Evolutionary conservation across 2,329 filamentous ascomycete genomes (phyloP).

Genomic region (Aspergillus fischeri): DNA sequence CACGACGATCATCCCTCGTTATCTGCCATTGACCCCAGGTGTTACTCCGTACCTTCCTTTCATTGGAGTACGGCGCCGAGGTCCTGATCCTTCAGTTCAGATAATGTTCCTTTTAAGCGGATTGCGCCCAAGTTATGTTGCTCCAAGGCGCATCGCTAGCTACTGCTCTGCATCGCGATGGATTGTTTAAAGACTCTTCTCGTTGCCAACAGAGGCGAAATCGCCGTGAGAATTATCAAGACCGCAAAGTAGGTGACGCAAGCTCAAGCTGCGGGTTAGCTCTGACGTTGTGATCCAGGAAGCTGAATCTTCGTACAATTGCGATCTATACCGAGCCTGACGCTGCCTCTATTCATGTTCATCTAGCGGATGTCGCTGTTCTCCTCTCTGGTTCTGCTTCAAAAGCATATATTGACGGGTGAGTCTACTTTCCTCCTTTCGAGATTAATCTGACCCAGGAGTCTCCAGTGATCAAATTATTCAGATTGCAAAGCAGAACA

Average conservation of each 20-base stretch:
- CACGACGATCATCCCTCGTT: not conserved
- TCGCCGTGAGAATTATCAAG: slow-evolving; percentile 51
- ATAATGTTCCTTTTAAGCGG: not conserved
- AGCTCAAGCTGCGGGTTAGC: not conserved
- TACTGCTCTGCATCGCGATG: slow-evolving; percentile 18
- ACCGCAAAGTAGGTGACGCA: slow-evolving; percentile 41
- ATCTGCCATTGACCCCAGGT: not conserved
- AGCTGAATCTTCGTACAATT: slow-evolving; percentile 49
- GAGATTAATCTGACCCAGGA: not conserved
- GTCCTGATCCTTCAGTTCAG: not conserved
- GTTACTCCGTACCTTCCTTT: not conserved
- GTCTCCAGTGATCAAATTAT: slow-evolving; percentile 37
- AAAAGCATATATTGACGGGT: slow-evolving; percentile 49
- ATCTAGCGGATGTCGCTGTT: slow-evolving; percentile 51
- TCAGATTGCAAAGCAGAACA: slow-evolving; percentile 47
- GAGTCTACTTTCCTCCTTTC: slow-evolving; percentile 1
- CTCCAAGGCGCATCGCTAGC: not conserved
- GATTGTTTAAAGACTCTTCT: slow-evolving; percentile 48
- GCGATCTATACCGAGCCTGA: slow-evolving; percentile 58
- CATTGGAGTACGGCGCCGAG: slow-evolving; percentile 6
- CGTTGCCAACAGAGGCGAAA: slow-evolving; percentile 59
- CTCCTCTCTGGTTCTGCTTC: slow-evolving; percentile 47
- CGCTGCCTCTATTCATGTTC: slow-evolving; percentile 52
- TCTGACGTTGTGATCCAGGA: slow-evolving; percentile 15
- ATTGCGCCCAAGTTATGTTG: not conserved